Evolutionary conservation across 495 filamentous ascomycete genomes (phyloP).

Genomic region (Lophiotrema nucula): DNA sequence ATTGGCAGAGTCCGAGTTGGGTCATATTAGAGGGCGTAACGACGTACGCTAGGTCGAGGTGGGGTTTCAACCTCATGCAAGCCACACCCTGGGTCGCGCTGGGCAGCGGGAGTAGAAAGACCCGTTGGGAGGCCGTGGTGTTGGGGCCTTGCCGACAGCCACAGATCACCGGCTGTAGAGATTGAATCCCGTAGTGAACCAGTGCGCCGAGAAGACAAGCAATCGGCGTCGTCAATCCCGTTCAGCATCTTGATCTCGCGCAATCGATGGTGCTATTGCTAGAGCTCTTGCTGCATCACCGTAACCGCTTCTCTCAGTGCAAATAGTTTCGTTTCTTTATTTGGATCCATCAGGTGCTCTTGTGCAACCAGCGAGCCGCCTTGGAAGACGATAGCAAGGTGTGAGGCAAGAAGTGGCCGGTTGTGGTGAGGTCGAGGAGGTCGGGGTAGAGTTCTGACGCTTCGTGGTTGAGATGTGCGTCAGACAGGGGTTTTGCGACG

Average conservation of each 20-base stretch:
- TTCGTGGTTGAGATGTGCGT: slow-evolving; percentile 24
- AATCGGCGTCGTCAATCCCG: no score
- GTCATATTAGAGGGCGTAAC: slow-evolving; percentile 25
- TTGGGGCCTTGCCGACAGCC: slow-evolving; percentile 13
- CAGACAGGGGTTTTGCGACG: slow-evolving; percentile 31
- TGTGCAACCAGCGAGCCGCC: slow-evolving; percentile 9
- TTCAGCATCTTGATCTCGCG: no score
- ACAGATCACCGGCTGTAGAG: slow-evolving; percentile 8
- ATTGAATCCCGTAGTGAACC: slow-evolving; percentile 2
- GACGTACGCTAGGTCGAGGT: slow-evolving; percentile 29
- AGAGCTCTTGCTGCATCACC: no score
- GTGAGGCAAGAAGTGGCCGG: neutral
- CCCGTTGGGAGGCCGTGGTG: slow-evolving; percentile 19
- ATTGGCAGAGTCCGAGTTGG: slow-evolving; percentile 25
- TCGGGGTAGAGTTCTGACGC: slow-evolving; percentile 30
- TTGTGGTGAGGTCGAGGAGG: slow-evolving; percentile 18
- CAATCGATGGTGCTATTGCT: no score
- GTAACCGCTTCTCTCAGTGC: slow-evolving; percentile 12
- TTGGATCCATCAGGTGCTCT: neutral
- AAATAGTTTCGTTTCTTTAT: slow-evolving; percentile 23
- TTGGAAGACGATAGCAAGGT: slow-evolving; percentile 4
- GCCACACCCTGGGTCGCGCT: slow-evolving; percentile 5
- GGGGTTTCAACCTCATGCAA: slow-evolving; percentile 37
- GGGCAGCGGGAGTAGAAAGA: slow-evolving; percentile 24
- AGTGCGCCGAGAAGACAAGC: neutral